Conservation (phyloP, 805 yeast genomes). For the Jamesozyma piceae region DNA sequence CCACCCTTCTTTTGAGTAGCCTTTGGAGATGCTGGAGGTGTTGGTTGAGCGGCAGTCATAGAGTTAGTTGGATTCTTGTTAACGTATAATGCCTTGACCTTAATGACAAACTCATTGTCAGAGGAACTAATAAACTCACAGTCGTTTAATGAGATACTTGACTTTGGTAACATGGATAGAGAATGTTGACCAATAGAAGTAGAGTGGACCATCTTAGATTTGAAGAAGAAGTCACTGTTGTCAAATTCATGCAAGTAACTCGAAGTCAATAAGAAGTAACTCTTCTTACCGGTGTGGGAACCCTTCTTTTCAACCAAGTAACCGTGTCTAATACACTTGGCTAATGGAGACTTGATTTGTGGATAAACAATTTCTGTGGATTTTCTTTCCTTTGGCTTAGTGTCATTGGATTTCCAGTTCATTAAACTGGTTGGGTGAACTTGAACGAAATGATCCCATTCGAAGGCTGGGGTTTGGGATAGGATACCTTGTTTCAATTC, state of each 20-base stretch:
- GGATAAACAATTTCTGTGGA: constrained; percentile 42
- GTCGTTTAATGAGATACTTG: constrained; percentile 2
- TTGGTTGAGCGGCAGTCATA: not conserved
- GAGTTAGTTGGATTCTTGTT: not conserved
- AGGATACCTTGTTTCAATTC: constrained; percentile 36
- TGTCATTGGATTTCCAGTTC: constrained; percentile 30
- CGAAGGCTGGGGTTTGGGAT: constrained; percentile 46
- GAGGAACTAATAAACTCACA: constrained; percentile 28
- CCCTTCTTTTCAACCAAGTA: constrained; percentile 32
- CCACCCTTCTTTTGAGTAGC: not conserved
- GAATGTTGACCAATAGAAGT: too few relatives aligned
- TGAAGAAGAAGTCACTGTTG: constrained; percentile 22
- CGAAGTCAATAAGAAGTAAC: constrained; percentile 57
- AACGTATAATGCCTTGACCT: not conserved
- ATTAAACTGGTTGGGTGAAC: constrained; percentile 33
- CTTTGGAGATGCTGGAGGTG: not conserved
- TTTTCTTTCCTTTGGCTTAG: constrained; percentile 35
- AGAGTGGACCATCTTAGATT: constrained; percentile 3
- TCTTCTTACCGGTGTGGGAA: constrained; percentile 19
- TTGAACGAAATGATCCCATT: constrained; percentile 59
- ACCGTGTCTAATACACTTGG: constrained; percentile 49
- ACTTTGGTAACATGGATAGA: not conserved
- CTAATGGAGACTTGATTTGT: constrained; percentile 40
- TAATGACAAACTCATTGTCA: constrained; percentile 38
- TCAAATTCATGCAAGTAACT: constrained; percentile 59